Conservation (phyloP, 2,329 filamentous ascomycete species). For the Teratosphaeria gauchensis region DNA sequence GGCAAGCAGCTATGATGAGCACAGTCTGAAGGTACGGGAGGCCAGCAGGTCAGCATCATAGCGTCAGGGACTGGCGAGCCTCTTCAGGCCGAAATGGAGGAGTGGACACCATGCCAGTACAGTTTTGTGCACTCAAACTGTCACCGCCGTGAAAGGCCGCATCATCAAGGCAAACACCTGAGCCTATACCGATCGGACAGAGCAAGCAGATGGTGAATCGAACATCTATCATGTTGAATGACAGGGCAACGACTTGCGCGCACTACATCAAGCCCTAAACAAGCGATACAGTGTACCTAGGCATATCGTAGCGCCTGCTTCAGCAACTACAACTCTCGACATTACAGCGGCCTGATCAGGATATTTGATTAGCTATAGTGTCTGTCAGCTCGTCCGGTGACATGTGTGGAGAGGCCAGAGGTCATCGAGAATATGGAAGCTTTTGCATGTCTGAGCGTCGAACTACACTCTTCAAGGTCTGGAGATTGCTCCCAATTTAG, state of each 20-base stretch:
- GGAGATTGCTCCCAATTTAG: no score
- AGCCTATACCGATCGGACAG: neutral
- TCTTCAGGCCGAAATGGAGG: neutral
- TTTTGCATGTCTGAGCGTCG: neutral
- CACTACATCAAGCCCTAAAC: neutral
- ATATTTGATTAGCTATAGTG: no score
- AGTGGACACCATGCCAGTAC: no score
- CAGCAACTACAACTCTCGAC: neutral
- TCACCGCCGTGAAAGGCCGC: no score
- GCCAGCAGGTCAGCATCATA: no score
- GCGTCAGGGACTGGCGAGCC: neutral
- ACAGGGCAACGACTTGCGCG: neutral
- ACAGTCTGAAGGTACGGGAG: neutral
- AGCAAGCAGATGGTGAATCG: neutral
- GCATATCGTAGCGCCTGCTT: neutral
- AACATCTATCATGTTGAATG: neutral
- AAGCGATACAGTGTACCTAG: neutral
- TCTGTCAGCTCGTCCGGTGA: no score
- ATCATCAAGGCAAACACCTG: neutral
- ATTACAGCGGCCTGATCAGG: no score
- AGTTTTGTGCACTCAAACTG: no score
- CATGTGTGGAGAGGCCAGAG: neutral
- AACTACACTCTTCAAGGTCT: no score
- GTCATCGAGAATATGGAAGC: neutral
- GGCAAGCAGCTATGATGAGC: constrained; percentile 54